Base-by-base conservation (phyloP, 2,329 filamentous ascomycete species). In the Nemania abortiva region DNA sequence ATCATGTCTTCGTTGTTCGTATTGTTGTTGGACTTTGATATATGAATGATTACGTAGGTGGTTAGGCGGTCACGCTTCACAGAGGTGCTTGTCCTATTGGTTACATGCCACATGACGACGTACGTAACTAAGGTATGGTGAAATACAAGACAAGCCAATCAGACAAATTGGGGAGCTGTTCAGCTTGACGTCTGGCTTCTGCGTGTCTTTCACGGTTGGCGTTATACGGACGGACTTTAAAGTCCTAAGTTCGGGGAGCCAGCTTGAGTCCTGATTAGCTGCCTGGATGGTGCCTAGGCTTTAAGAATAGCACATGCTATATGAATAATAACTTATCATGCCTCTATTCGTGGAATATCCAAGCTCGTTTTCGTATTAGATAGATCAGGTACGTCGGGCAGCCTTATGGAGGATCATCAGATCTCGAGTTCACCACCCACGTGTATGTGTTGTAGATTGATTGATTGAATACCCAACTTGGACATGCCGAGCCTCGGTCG, bases 401-500 rank as follows among this genome's bases (percentile, higher is more conserved):
- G 37, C 37, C 37, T 34, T 34, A 34, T 9, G 31, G 9, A 9
- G 31, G 9, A 34, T 34, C 31, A 34, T 34, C 31, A 34, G 31
- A 34, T 34, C 31, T 4, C 9, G 31, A 34, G 31, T 34, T 34
- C 31, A 34, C 31, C 11, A 42, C 37, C 9, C 37, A 42, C 13
- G 27, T 29, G 20, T 34, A 49, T 20, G 20, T 42, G 37, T 7
- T 42, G 37, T 42, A 45, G 39, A 29, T 34, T 4, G 4, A 9
- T 34, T 34, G 9, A 4, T 9, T 34, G 31, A 34, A 20, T 39
- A 55, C 45, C 31, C 24, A 52, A 50, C 47, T 42, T 39, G 37
- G 45, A 37, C 24, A 52, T 34, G 34, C 60, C 50, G 50, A 63
- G 24, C 50, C 60, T 63, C 50, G 60, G 50, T 47, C 31, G 24